phyloP scores from a whole-genome alignment of 2,329 filamentous ascomycete genomes.

The Paecilomyces sp. region DNA sequence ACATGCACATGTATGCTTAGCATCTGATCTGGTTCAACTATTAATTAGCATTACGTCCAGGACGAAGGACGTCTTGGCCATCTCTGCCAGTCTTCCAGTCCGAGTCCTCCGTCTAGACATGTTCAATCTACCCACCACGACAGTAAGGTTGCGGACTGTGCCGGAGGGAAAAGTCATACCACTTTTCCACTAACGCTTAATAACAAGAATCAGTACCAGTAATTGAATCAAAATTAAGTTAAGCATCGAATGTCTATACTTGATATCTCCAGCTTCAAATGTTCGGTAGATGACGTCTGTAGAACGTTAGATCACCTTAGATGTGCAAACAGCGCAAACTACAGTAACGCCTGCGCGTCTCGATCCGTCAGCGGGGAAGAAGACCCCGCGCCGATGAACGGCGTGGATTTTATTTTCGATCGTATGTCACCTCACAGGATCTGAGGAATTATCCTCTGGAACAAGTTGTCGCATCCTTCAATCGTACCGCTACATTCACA shows the following conservation, averaged over 20 bases:
- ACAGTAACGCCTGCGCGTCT: slow-evolving; percentile 2
- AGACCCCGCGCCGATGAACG: background rate
- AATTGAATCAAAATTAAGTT: background rate
- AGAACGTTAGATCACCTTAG: background rate
- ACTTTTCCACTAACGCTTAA: background rate
- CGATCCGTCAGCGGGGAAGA: slow-evolving; percentile 2
- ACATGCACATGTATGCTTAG: no score
- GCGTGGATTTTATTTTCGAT: background rate
- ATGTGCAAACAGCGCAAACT: slow-evolving; percentile 16
- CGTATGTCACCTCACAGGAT: slow-evolving; percentile 3
- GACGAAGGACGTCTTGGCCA: no score
- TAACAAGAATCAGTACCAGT: background rate
- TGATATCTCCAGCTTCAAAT: background rate
- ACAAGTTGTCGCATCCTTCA: background rate
- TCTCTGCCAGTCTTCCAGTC: no score
- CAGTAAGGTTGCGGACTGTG: background rate
- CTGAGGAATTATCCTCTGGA: background rate
- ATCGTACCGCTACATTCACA: background rate
- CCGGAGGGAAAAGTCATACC: background rate
- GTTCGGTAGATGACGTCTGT: background rate
- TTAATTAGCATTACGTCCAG: no score
- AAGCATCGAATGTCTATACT: background rate
- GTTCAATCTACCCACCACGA: no score
- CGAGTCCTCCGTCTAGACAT: no score
- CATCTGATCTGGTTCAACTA: no score